Evolutionary conservation across 208 protist genomes (phyloP).

Genomic region (Acanthamoeba triangularis): DNA sequence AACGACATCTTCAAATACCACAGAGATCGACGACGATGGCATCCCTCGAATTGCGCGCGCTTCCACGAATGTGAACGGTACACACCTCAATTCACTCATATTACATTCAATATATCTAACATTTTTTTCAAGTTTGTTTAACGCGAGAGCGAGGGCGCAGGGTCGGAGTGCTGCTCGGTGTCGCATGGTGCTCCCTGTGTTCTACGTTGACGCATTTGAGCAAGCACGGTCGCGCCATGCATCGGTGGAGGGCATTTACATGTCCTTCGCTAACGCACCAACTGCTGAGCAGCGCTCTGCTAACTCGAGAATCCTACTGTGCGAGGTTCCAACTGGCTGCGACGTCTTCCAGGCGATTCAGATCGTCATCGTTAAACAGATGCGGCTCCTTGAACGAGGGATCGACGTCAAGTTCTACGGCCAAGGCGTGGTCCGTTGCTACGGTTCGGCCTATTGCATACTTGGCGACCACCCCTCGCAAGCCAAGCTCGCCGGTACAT

Average conservation of each 20-base stretch:
- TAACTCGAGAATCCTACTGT: not conserved
- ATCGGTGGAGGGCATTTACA: conserved; percentile 4
- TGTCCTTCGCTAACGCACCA: not conserved
- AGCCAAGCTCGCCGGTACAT: not conserved
- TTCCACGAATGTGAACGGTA: too few relatives aligned
- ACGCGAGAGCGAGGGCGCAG: not conserved
- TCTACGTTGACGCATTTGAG: not conserved
- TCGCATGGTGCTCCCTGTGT: not conserved
- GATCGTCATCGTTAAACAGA: not conserved
- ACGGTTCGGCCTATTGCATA: not conserved
- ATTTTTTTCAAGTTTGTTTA: too few relatives aligned
- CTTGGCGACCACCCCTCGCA: not conserved
- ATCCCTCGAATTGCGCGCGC: too few relatives aligned
- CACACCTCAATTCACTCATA: too few relatives aligned
- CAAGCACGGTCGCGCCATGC: not conserved
- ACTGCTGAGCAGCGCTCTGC: not conserved
- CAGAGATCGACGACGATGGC: too few relatives aligned
- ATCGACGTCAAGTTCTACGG: not conserved
- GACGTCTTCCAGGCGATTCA: not conserved
- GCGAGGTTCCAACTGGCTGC: not conserved
- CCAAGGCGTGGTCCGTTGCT: not conserved
- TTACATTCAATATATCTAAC: not conserved
- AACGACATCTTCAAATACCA: too few relatives aligned
- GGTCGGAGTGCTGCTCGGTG: not conserved
- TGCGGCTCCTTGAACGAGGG: not conserved